These are phyloP conservation scores for Allium cepa DNA, from an alignment of 106 monocot genomes.

Conservation along the genomic window DNA sequence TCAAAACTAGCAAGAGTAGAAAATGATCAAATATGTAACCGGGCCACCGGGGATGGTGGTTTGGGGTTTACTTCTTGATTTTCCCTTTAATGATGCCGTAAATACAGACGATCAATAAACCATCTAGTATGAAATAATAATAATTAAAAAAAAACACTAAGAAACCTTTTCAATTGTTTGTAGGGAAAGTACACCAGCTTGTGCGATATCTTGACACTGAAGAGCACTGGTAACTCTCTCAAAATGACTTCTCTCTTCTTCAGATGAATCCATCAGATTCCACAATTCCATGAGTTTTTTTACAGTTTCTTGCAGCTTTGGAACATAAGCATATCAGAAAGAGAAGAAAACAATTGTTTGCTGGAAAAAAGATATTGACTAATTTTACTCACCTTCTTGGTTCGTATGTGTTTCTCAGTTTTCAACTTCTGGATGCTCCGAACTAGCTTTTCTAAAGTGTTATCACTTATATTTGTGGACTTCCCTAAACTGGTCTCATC, in stretches of 20 bases:
- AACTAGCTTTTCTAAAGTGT: constrained; percentile 58
- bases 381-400: constrained; percentile 42
- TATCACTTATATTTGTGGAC: constrained; percentile 71
- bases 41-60: too few relatives aligned
- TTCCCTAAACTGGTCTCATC: constrained; percentile 35
- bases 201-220: constrained; percentile 24
- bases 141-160: neutral
- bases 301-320: constrained; percentile 56
- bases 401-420: constrained; percentile 52
- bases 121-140: neutral
- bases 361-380: too few relatives aligned
- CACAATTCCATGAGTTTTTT: constrained; percentile 63
- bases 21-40: too few relatives aligned
- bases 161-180: constrained; percentile 69
- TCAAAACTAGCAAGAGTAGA: too few relatives aligned
- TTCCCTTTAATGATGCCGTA: too few relatives aligned
- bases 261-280: constrained; percentile 76
- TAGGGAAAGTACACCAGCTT: constrained; percentile 42
- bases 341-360: neutral
- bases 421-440: constrained; percentile 46
- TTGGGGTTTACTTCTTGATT: too few relatives aligned
- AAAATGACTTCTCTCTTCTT: constrained; percentile 43
- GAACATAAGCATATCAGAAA: constrained; percentile 1
- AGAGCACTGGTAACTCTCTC: constrained; percentile 19
- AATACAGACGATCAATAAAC: too few relatives aligned